Conservation (phyloP, 306 rosid species). For the Malus sylvestris region DNA sequence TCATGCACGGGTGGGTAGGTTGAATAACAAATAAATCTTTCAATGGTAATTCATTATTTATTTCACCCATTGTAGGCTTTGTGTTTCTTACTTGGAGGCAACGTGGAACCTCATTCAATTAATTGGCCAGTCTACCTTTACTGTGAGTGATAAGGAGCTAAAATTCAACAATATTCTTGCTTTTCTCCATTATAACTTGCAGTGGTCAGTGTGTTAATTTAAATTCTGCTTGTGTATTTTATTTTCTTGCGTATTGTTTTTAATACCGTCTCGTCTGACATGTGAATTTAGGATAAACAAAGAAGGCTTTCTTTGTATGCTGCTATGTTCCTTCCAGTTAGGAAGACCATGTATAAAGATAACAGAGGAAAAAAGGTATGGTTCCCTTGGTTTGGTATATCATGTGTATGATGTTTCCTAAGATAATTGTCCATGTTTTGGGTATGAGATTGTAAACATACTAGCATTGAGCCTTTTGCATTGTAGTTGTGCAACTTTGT, state of each 20-base stretch:
- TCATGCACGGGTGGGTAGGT: not conserved
- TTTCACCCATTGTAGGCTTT: conserved; percentile 37
- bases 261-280: conserved; percentile 3
- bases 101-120: conserved; percentile 59
- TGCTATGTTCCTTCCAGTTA: conserved; percentile 71
- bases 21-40: not conserved
- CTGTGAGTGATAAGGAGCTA: conserved; percentile 42
- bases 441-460: not conserved
- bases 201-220: not conserved
- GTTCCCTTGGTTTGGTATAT: not conserved
- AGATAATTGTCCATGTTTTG: not conserved
- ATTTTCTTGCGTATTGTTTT: conserved; percentile 5
- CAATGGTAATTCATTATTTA: not conserved
- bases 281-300: conserved; percentile 62
- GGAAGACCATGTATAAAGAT: conserved; percentile 51
- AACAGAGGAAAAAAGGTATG: conserved; percentile 64
- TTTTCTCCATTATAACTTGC: not conserved
- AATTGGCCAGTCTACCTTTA: conserved; percentile 48
- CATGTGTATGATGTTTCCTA: not conserved
- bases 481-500: not conserved
- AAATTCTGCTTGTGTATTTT: conserved; percentile 2
- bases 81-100: conserved; percentile 51
- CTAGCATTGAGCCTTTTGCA: not conserved
- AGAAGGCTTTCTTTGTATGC: conserved; percentile 66
- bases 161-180: not conserved